A percentile compares a stretch with the other conserved stretches of the same genome.
These are phyloP conservation scores for Suhomyces terraborum DNA, from an alignment of 1,139 yeast species.

Conservation along the genomic window DNA sequence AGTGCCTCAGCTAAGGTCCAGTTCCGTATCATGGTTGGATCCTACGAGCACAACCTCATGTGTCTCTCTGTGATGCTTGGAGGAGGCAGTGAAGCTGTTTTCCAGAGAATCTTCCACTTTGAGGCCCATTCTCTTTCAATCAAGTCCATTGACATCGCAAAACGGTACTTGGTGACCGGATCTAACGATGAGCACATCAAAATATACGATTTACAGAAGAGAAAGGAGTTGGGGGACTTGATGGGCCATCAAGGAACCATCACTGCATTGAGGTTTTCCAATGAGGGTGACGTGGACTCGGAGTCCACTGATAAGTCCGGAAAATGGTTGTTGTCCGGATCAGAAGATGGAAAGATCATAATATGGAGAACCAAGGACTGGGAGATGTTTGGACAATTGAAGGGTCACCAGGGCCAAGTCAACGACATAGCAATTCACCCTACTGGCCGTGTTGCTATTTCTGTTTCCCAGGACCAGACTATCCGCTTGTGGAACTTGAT, in stretches of 20 bases:
- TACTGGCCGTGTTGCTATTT: slow-evolving; percentile 86
- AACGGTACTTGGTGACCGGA: slow-evolving; percentile 88
- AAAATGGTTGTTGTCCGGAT: slow-evolving; percentile 88
- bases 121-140: slow-evolving; percentile 92
- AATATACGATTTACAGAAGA: slow-evolving; percentile 88
- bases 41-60: slow-evolving; percentile 89
- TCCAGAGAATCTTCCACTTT: slow-evolving; percentile 93
- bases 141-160: slow-evolving; percentile 79
- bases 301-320: slow-evolving; percentile 47
- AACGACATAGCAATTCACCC: slow-evolving; percentile 90
- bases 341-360: slow-evolving; percentile 86
- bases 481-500: slow-evolving; percentile 91
- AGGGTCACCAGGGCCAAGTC: slow-evolving; percentile 79
- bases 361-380: slow-evolving; percentile 97
- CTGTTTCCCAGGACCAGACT: slow-evolving; percentile 83
- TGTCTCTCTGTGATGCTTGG: slow-evolving; percentile 74
- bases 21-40: slow-evolving; percentile 87
- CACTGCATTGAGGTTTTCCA: slow-evolving; percentile 71
- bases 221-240: slow-evolving; percentile 90
- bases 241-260: slow-evolving; percentile 90
- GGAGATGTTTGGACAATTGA: slow-evolving; percentile 87
- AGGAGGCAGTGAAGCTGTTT: slow-evolving; percentile 50
- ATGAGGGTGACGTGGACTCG: slow-evolving; percentile 34
- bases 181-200: slow-evolving; percentile 95
- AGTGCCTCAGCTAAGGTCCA: slow-evolving; percentile 22